Base-by-base conservation (phyloP, 768 basidiomycete genomes). In the Butyriboletus loyo region DNA sequence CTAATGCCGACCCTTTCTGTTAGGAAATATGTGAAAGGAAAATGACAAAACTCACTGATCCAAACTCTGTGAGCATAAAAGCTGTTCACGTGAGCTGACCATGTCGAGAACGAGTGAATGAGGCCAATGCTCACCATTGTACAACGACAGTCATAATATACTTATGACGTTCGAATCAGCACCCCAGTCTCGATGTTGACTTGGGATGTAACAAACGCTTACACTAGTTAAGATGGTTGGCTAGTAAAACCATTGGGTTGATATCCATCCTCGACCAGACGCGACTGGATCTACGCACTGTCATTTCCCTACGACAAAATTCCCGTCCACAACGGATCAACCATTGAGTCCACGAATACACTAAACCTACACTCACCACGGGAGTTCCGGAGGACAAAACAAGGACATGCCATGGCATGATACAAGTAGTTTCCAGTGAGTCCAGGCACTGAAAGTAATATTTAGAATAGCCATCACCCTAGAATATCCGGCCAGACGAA, bases 41-140 rank as follows among this genome's bases (percentile, higher is more conserved):
- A 5, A 9, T 7, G 1, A 8, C 11, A 4, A 4, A 15, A 34
- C 52, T 38, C 31, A 58, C 57, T 54, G 39, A 58, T 58, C 56
- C 56, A 58, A 5, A 58, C 21, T 27, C 56, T 39, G 10, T 58
- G 57, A 9, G 50, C 46, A n/a, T 53, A 58, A 27, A 58, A 58
- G 14, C 56, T 58, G 7, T 15, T 17, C 11, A 14, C 13, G 14
- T 34, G 11, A 49, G n/a, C 0, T 24, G 15, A 17, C 1, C 7
- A 15, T 54, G 5, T 54, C n/a, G 15, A 35, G 35, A 37, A 48
- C 13, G 14, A 4, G 7, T 9, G 10, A 19, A 36, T n/a, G 10
- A 17, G n/a, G 4, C 28, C 5, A 7, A 15, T 30, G 7, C 43
- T 48, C 11, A 58, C 57, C 57, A 58, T 19, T 58, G 56, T 17